These are phyloP conservation scores for Larix sibirica DNA, from an alignment of 83 land plant genomes.

Conservation along the genomic window DNA sequence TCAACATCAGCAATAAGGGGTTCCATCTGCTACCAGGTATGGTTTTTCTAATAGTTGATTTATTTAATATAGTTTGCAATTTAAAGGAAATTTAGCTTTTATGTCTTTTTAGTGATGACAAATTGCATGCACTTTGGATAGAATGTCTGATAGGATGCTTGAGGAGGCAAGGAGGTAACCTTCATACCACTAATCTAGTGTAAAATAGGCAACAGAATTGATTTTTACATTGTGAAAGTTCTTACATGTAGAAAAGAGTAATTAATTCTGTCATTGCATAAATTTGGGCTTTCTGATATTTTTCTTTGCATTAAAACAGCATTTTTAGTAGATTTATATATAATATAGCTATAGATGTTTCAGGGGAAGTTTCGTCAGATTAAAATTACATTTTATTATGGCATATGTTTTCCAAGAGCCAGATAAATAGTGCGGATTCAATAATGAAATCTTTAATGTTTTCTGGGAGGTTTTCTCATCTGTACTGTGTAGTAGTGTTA, in stretches of 20 bases:
- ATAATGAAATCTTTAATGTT: not conserved
- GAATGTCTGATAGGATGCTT: slow-evolving; percentile 5
- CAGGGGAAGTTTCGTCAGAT: not conserved
- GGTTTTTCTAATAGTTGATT: slow-evolving; percentile 11
- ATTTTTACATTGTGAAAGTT: not conserved
- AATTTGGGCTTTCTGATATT: not conserved
- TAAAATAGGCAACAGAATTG: not conserved
- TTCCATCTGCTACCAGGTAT: slow-evolving; percentile 21
- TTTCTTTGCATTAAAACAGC: not conserved
- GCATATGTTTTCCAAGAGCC: not conserved
- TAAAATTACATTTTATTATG: no score
- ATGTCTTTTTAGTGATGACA: slow-evolving; percentile 2
- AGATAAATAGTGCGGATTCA: slow-evolving; percentile 1
- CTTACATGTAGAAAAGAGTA: slow-evolving; percentile 4
- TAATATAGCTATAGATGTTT: not conserved
- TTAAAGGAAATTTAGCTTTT: not conserved
- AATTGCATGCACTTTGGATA: slow-evolving; percentile 13
- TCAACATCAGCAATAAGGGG: slow-evolving; percentile 30
- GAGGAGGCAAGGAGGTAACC: slow-evolving; percentile 11
- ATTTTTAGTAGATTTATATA: not conserved
- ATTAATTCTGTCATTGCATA: not conserved
- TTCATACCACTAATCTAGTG: slow-evolving; percentile 9
- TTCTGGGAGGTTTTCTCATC: not conserved
- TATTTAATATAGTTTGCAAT: slow-evolving; percentile 10
- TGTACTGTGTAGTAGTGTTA: not conserved